Base-by-base conservation (phyloP, 2,329 filamentous ascomycete genomes). In the Clarireedia paspali region DNA sequence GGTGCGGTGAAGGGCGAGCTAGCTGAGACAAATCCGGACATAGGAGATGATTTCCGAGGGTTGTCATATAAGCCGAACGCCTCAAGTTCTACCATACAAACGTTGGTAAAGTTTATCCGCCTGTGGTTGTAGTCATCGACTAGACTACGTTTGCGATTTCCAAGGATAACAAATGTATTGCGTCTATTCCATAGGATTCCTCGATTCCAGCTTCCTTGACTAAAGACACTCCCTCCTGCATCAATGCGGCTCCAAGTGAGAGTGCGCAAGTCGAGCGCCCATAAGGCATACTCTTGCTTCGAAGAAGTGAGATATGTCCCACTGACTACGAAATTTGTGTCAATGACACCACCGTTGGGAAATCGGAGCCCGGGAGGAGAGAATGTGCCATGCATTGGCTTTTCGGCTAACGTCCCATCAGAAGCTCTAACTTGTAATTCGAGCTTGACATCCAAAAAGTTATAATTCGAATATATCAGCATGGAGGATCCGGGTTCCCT, bases 391-490 rank as follows among this genome's bases (percentile, higher is more conserved):
- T 85, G 85, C 92, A 99, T 97, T 26, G 88, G 82, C 71, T 89
- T 91, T 70, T 99, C 94, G 1, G 84, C 82, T 53, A 99, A 74
- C 0, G 83, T 84, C 30, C 94, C 92, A 69, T 97, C 91, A 1
- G 89, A 82, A 7, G 88, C 78, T 52, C 94, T 83, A 48, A 99
- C 83, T 71, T 97, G 94, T 39, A 99, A 76, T 71, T 99, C 94
- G 24, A 99, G 76, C 70, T 96, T 97, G 62, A 99, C 94, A 65
- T 99, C 92, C 55, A 99, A 72, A 67, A 99, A 99, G 72, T 99
- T 97, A 73, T 99, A 99, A 70, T 99, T 99, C 24, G 92, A 97
- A 71, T 99, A 99, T 47, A 99, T 95, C 60, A 99, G 79, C 91
- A 97, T 96, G 1, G 83, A 85, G 1, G 82, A 83, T 6, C 80